These are phyloP conservation scores for Coleophoma eucalyptorum DNA, from an alignment of 2,329 filamentous ascomycete species.

Conservation along the genomic window DNA sequence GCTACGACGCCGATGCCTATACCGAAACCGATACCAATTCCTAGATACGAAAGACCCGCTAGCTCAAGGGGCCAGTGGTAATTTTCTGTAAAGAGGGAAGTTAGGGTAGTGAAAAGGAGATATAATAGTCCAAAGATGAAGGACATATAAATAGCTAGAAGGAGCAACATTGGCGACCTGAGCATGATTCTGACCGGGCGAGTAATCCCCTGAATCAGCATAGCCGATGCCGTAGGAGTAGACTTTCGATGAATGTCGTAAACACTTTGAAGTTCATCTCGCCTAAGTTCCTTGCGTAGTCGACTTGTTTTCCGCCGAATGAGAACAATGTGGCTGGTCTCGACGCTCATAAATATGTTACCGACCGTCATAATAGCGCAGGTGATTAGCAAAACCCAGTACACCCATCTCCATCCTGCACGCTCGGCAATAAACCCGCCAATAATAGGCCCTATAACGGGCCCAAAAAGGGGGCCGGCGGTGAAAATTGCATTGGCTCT, in stretches of 20 bases:
- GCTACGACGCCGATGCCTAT: constrained; percentile 35
- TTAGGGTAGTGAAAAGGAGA: constrained; percentile 46
- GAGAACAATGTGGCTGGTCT: constrained; percentile 44
- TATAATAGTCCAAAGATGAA: constrained; percentile 49
- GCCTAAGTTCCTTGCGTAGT: constrained; percentile 37
- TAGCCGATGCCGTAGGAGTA: not conserved
- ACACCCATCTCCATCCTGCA: constrained; percentile 40
- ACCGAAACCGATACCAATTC: constrained; percentile 35
- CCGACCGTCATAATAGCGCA: constrained; percentile 23
- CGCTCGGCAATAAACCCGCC: constrained; percentile 34
- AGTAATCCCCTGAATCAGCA: constrained; percentile 15
- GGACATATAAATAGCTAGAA: constrained; percentile 43
- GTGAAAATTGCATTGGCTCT: constrained; percentile 20
- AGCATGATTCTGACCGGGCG: constrained; percentile 40
- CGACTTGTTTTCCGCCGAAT: constrained; percentile 37
- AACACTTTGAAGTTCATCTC: constrained; percentile 32
- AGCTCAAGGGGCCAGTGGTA: constrained; percentile 36
- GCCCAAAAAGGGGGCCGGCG: constrained; percentile 19
- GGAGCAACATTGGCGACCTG: constrained; percentile 29
- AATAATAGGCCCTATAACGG: constrained; percentile 21
- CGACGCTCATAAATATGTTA: constrained; percentile 36
- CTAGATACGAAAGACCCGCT: constrained; percentile 36
- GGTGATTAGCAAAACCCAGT: constrained; percentile 43
- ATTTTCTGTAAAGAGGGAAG: constrained; percentile 39
- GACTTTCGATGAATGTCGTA: constrained; percentile 38